Evolutionary conservation across 2,329 filamentous ascomycete species (phyloP), one percentile per base, ranked within the genome.

Genomic region (Verticillium nubilum): DNA sequence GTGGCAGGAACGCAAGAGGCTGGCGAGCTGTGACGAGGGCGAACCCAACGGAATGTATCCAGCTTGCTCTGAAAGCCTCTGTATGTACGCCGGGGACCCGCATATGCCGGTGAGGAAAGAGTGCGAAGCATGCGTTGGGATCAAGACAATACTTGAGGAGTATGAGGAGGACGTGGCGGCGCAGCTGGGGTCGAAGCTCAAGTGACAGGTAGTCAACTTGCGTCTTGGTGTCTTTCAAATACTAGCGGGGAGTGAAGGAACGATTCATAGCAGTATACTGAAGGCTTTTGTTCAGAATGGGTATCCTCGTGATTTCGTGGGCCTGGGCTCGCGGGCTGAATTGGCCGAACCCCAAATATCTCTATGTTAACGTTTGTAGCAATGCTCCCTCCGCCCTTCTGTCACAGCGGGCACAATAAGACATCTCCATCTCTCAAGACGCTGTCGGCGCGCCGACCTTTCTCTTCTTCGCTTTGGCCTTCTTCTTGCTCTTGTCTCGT

Each of bases 401-500:
- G n/a, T n/a, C n/a, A n/a, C n/a, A n/a, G n/a, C n/a, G n/a, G n/a
- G n/a, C n/a, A n/a, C 29, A 31, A 31, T 13, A 23, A 27, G 25
- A n/a, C 25, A 28, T 12, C 15, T 19, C 25, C 13, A 25, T 2
- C 25, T n/a, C 52, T 56, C 31, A 56, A 2, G 53, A 25, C 19
- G 52, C 12, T 19, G 35, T 42, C 23, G 60, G 33, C 13, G 58
- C 25, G 29, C 57, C 61, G 25, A 56, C 57, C 74, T 84, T 87
- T 78, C 87, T 90, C 77, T 81, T 85, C 78, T 88, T 91, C 64
- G 89, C 91, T 72, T 89, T 90, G 67, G 89, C 87, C 72, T 90
- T 91, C 78, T 88, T 87, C 82, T 91, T 94, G 74, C 89, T 96
- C 70, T 92, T 85, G 76, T 98, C 94, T 66, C 95, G 84, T 71